Percentiles rank a stretch among this genome's conserved stretches.
Conservation (phyloP, 306 rosid genomes). For the Hippophae gyantsensis region DNA sequence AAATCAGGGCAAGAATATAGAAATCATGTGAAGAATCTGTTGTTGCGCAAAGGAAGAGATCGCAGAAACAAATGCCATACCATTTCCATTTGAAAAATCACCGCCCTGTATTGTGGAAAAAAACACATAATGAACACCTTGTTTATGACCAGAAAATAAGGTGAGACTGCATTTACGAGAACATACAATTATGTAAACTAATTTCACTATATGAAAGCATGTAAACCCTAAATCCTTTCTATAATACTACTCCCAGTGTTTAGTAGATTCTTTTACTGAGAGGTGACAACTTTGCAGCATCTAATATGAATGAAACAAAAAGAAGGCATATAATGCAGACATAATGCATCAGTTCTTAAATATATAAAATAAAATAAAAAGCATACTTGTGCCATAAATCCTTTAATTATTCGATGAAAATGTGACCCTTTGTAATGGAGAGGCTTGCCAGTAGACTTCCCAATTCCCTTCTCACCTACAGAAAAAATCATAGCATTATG, state of each 20-base stretch:
- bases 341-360: not conserved
- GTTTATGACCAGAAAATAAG: slow-evolving; percentile 6
- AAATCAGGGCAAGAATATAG: slow-evolving; percentile 23
- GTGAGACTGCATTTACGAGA: not conserved
- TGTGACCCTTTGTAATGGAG: slow-evolving; percentile 75
- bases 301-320: not conserved
- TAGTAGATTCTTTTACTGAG: too few relatives aligned
- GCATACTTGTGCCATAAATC: slow-evolving; percentile 97
- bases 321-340: not conserved
- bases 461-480: slow-evolving; percentile 87
- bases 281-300: not conserved
- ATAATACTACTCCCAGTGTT: too few relatives aligned
- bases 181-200: not conserved
- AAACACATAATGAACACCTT: not conserved
- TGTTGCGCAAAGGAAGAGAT: slow-evolving; percentile 13
- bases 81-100: slow-evolving; percentile 84
- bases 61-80: slow-evolving; percentile 40
- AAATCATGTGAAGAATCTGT: slow-evolving; percentile 22
- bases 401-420: slow-evolving; percentile 83
- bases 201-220: not conserved
- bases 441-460: slow-evolving; percentile 73
- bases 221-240: too few relatives aligned
- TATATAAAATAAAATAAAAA: not conserved
- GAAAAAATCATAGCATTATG: slow-evolving; percentile 11
- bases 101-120: slow-evolving; percentile 64